Evolutionary conservation across 2,329 filamentous ascomycete species (phyloP).

Genomic region (Penicillium sp.): DNA sequence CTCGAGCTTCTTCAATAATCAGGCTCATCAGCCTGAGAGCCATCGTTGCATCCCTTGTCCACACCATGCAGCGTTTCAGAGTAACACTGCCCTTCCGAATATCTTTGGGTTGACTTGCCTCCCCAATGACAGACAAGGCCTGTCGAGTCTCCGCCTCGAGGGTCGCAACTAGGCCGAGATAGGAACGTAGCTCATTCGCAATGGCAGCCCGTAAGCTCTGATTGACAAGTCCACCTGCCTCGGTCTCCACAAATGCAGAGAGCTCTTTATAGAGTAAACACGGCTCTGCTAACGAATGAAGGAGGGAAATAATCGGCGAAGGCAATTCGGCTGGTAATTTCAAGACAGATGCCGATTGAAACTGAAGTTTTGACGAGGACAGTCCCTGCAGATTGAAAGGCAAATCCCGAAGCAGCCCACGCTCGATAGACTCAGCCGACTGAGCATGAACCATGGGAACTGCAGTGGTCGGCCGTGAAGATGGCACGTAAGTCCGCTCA

Average conservation of each 20-base stretch:
- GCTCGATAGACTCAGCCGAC: conserved; percentile 58
- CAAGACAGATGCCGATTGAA: conserved; percentile 62
- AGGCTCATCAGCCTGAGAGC: conserved; percentile 86
- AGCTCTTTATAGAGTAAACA: conserved; percentile 83
- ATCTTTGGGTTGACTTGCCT: conserved; percentile 56
- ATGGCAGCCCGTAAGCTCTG: conserved; percentile 90
- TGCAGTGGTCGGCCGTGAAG: conserved; percentile 13
- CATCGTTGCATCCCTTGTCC: conserved; percentile 96
- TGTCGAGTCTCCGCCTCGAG: conserved; percentile 86
- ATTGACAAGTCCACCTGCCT: conserved; percentile 75
- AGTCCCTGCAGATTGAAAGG: conserved; percentile 91
- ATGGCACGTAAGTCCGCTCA: conserved; percentile 10
- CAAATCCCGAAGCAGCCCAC: conserved; percentile 66
- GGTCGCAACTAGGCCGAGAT: conserved; percentile 83
- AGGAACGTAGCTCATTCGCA: conserved; percentile 75
- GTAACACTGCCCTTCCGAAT: conserved; percentile 86
- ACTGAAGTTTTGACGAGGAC: conserved; percentile 77
- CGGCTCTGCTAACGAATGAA: conserved; percentile 87
- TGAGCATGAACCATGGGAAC: conserved; percentile 29
- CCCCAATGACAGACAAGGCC: conserved; percentile 64
- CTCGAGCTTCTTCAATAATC: conserved; percentile 85
- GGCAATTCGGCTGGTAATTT: conserved; percentile 74
- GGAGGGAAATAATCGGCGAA: conserved; percentile 73
- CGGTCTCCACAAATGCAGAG: conserved; percentile 72
- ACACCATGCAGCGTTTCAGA: conserved; percentile 89